Evolutionary conservation across 106 monocot genomes (phyloP), one percentile per base, ranked within the genome.

Genomic region (Cymbidium sinense): DNA sequence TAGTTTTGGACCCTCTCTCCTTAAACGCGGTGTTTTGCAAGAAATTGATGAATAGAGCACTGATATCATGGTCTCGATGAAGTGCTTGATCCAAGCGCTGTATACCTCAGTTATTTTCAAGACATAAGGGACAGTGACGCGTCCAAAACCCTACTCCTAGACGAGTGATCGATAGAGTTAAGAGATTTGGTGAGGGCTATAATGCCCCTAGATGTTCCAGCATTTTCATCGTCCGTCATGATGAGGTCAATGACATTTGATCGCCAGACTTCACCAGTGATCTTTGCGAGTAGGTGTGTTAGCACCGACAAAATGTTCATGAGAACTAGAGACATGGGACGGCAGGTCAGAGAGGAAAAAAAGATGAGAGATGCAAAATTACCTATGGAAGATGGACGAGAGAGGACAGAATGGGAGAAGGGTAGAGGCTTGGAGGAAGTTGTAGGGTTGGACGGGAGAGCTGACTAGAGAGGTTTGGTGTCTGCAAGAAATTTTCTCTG

Each of bases 71-170:
- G 87, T 94, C 17, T 79, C 43, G 0, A 90, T 77, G 2, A 88
- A 21, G 71, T 62, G 83, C 5, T 86, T 82, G 41, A 98, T 78
- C 34, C 82, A 84, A 65, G 80, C 75, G 0, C 78, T 75, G 75
- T 43, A 81, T 6, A 91, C 89, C 82, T 93, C 81, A 2, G 81
- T 77, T 25, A 81, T 54, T n/a, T 76, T 82, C 82, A 93, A 86
- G 85, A 91, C 93, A 91, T 89, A 43, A 91, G 87, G 44, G 96
- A 89, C 34, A 93, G 88, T 15, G 88, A 82, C 17, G 90, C 83
- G 81, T 98, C 87, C 43, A 92, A 78, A 87, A 94, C 91, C 87
- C 90, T 79, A 84, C 76, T 41, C 6, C 76, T 71, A 10, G 92
- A 78, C 17, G 36, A 47, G 5, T 44, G 70, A 21, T 51, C 69